Percentiles rank a stretch among this genome's conserved stretches.
phyloP scores from a whole-genome alignment of 129 eudicot genomes.

The Oenanthe sinensis region DNA sequence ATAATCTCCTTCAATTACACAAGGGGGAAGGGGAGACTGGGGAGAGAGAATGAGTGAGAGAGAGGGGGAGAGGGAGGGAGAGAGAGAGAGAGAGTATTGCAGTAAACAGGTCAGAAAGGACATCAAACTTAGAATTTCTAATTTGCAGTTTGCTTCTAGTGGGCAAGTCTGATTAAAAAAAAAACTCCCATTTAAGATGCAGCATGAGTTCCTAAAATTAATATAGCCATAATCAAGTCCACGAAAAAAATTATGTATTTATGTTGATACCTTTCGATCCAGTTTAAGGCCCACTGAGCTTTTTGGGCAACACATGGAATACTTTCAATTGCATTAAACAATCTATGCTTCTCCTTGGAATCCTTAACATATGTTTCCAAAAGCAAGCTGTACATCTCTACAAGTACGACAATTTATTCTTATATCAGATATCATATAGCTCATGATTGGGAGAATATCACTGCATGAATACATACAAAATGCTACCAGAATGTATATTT shows the following conservation, averaged over 20 bases:
- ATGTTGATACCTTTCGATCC: conserved; percentile 38
- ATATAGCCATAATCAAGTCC: not conserved
- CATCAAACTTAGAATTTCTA: not conserved
- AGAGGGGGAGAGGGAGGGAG: not conserved
- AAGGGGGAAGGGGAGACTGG: no score
- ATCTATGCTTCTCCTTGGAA: conserved; percentile 53
- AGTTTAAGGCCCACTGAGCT: conserved; percentile 77
- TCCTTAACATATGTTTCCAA: conserved; percentile 75
- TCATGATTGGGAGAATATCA: not conserved
- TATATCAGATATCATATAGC: conserved; percentile 9
- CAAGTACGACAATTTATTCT: not conserved
- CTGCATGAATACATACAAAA: conserved; percentile 1
- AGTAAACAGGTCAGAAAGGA: not conserved
- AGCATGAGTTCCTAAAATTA: not conserved
- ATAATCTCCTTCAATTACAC: not conserved
- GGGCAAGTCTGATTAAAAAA: not conserved
- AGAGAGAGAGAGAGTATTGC: not conserved
- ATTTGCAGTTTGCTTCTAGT: not conserved
- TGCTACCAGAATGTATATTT: conserved; percentile 72
- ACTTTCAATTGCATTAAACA: conserved; percentile 73
- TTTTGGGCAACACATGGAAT: conserved; percentile 70
- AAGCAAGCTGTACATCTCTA: conserved; percentile 88
- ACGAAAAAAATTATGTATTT: no score
- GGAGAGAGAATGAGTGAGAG: no score
- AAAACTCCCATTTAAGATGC: not conserved